Percentiles rank a stretch among this genome's conserved stretches.
phyloP scores from a whole-genome alignment of 768 basidiomycete genomes.

The Lactarius deliciosus region DNA sequence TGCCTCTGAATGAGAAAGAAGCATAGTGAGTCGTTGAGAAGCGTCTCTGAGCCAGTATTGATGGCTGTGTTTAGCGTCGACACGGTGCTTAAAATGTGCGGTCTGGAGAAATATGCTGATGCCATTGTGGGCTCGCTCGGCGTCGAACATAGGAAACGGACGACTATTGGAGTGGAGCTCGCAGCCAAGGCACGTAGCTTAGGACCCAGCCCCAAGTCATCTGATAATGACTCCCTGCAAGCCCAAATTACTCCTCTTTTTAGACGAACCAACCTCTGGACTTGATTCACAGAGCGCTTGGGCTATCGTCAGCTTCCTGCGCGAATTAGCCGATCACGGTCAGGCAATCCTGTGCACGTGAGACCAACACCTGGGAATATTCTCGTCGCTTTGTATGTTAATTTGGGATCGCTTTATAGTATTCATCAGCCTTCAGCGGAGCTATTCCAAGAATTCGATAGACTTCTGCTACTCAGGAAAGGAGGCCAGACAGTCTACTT shows the following conservation, averaged over 20 bases:
- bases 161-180: constrained; percentile 90
- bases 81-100: constrained; percentile 80
- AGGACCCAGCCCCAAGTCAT: neutral
- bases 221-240: constrained; percentile 47
- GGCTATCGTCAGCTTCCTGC: constrained; percentile 78
- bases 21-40: constrained; percentile 41
- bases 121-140: constrained; percentile 72
- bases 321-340: constrained; percentile 80
- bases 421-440: constrained; percentile 88
- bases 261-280: constrained; percentile 57
- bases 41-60: neutral
- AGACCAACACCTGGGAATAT: neutral
- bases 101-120: constrained; percentile 80
- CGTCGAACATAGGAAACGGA: constrained; percentile 74
- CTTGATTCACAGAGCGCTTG: constrained; percentile 70
- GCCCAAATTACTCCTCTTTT: constrained; percentile 72
- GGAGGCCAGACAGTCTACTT: constrained; percentile 79
- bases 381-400: neutral
- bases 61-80: constrained; percentile 45
- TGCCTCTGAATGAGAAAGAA: constrained; percentile 72
- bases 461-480: constrained; percentile 61
- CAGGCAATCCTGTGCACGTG: constrained; percentile 84
- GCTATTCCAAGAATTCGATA: constrained; percentile 85
- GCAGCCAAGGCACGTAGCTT: constrained; percentile 38
- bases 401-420: neutral